A percentile compares a stretch with the other conserved stretches of the same genome.
Conservation (phyloP, 2,329 filamentous ascomycete genomes). For the Colletotrichum nymphaeae region DNA sequence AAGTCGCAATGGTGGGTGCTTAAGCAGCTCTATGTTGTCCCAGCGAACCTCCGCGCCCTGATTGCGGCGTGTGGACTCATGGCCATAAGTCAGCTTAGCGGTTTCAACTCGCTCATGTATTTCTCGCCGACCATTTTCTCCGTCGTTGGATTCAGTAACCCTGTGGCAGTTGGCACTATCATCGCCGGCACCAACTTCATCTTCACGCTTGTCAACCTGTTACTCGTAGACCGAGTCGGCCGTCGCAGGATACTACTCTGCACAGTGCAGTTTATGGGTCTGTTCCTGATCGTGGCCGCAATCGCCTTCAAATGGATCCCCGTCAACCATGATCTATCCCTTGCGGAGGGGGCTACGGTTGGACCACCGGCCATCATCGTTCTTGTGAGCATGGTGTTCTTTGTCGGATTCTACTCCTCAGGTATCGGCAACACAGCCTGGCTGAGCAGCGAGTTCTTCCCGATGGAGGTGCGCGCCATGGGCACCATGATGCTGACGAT, state of each 20-base stretch:
- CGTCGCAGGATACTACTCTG: conserved; percentile 56
- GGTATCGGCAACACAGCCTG: conserved; percentile 60
- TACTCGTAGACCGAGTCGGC: conserved; percentile 57
- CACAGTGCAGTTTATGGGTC: conserved; percentile 57
- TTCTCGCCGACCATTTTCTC: conserved; percentile 53
- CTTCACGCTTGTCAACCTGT: conserved; percentile 60
- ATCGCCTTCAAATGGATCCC: conserved; percentile 59
- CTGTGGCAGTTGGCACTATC: conserved; percentile 57
- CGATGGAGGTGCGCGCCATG: conserved; percentile 58
- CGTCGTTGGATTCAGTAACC: conserved; percentile 61
- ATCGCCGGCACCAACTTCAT: conserved; percentile 60
- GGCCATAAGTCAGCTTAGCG: conserved; percentile 62
- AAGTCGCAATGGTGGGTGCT: conserved; percentile 54
- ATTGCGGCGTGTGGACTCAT: conserved; percentile 61
- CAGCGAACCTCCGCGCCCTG: conserved; percentile 57
- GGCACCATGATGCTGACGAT: conserved; percentile 61
- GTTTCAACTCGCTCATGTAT: conserved; percentile 64
- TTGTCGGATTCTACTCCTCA: conserved; percentile 55
- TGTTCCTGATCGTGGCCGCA: conserved; percentile 53
- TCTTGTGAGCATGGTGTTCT: conserved; percentile 55
- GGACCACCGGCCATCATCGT: conserved; percentile 47
- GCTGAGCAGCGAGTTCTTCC: conserved; percentile 59
- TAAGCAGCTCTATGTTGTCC: conserved; percentile 57
- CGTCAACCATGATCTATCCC: conserved; percentile 52
- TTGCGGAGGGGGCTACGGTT: conserved; percentile 47